Evolutionary conservation across 1,139 yeast genomes (phyloP).

Genomic region (Candida anutae): DNA sequence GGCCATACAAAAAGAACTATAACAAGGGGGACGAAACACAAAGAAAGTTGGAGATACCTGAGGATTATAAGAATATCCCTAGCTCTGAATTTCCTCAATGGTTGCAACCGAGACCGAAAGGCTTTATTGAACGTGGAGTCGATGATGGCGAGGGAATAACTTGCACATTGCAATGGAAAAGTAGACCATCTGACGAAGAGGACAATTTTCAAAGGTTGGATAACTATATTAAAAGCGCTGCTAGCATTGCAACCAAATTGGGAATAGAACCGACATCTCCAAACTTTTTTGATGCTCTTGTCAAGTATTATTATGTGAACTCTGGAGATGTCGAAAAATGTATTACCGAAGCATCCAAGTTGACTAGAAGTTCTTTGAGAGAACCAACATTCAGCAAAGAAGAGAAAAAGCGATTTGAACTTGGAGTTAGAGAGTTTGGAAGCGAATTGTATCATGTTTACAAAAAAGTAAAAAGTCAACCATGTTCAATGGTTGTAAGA

Average conservation of each 20-base stretch:
- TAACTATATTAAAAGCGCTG: constrained; percentile 46
- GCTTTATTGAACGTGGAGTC: constrained; percentile 81
- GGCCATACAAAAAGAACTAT: constrained; percentile 8
- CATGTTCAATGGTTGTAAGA: constrained; percentile 71
- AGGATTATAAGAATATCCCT: constrained; percentile 32
- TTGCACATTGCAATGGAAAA: constrained; percentile 61
- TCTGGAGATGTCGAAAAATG: constrained; percentile 47
- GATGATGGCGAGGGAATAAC: constrained; percentile 52
- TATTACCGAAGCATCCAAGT: constrained; percentile 21
- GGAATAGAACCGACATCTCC: constrained; percentile 41
- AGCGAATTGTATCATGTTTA: constrained; percentile 73
- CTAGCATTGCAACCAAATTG: constrained; percentile 45
- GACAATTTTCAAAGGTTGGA: constrained; percentile 37
- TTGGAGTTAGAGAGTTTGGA: constrained; percentile 67
- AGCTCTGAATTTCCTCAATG: constrained; percentile 56
- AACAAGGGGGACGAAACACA: constrained; percentile 13
- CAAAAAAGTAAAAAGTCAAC: constrained; percentile 60
- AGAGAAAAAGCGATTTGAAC: constrained; percentile 66
- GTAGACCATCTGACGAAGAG: constrained; percentile 25
- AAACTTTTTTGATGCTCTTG: constrained; percentile 70
- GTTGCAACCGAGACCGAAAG: constrained; percentile 73
- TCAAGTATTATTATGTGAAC: constrained; percentile 45
- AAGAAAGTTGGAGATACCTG: constrained; percentile 37
- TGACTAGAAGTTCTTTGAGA: constrained; percentile 52
- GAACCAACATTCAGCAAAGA: constrained; percentile 69